Base-by-base conservation (phyloP, 495 filamentous ascomycete genomes). In the Podospora comata region DNA sequence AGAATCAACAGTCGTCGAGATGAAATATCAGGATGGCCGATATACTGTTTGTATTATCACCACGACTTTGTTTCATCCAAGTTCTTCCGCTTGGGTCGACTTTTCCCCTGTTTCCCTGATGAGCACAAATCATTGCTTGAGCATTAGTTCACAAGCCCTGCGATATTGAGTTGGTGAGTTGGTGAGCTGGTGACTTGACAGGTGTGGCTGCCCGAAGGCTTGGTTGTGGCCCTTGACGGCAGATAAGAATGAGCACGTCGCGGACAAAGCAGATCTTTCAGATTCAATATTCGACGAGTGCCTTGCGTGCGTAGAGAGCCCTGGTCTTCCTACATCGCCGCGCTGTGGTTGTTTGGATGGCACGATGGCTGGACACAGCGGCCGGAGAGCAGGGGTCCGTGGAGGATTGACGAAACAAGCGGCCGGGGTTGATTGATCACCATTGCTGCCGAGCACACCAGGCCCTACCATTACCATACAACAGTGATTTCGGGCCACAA, bases 381-480 rank as follows among this genome's bases (percentile, higher is more conserved):
- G 3, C 18, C 55, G n/a, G 55, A 58, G 23, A 26, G 19, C 55
- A 58, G 55, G 55, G 55, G 18, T 58, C 23, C n/a, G 55, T 19
- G 55, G 55, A 58, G 23, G 55, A 58, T 20, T 26, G 55, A 58
- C 55, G 19, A 26, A 58, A 64, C 65, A 68, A 66, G 68, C 69
- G 67, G n/a, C 55, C 5, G 55, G 55, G 55, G 55, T 58, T 58
- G n/a, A 58, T 58, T 26, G 55, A 48, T 39, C 34, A 6, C 34
- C 34, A 39, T 39, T 39, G 34, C 34, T 67, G 56, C 23, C 23
- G 23, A 57, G 18, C 5, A 57, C 20, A 57, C 18, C 54, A 57
- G 54, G 54, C 20, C 30, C 18, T 39, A 34, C 65, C 70, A 23
- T 69, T 70, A 74, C 71, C 72, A 67, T 61, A 67, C 54, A 23